phyloP scores from a whole-genome alignment of 148 eudicot species.

The Heliosperma pusillum region DNA sequence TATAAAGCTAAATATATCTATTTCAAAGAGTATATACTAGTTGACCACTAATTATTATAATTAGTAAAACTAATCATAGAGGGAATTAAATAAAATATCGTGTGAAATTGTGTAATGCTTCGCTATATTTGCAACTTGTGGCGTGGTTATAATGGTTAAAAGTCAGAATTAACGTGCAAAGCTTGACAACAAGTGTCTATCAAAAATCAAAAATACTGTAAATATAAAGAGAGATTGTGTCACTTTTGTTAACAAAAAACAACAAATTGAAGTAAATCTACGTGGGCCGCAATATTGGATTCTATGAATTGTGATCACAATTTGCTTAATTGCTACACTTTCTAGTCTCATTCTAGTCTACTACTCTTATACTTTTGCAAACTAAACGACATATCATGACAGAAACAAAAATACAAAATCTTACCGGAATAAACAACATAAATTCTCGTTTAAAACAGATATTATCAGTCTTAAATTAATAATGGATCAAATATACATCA shows the following conservation, averaged over 20 bases:
- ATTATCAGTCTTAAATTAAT: no score
- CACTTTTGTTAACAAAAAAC: neutral
- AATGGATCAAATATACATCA: no score
- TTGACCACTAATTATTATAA: neutral
- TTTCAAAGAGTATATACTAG: neutral
- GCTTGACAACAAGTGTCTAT: neutral
- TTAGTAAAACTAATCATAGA: neutral
- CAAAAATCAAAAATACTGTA: no score
- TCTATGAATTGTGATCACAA: neutral
- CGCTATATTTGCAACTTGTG: slow-evolving; percentile 1
- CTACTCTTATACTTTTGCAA: no score
- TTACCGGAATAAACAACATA: no score
- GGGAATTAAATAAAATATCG: neutral
- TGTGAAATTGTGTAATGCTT: neutral
- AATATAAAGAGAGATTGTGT: no score
- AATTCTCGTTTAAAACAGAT: no score
- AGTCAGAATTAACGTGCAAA: neutral
- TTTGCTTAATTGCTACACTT: neutral
- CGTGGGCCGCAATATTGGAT: slow-evolving; percentile 1
- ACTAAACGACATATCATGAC: neutral
- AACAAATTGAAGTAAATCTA: neutral
- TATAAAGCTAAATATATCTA: neutral
- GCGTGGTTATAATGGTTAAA: neutral
- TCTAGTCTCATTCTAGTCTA: neutral
- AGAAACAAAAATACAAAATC: no score